These are phyloP conservation scores for Nothophytophthora sp. DNA, from an alignment of 352 stramenopile genomes.

Conservation along the genomic window DNA sequence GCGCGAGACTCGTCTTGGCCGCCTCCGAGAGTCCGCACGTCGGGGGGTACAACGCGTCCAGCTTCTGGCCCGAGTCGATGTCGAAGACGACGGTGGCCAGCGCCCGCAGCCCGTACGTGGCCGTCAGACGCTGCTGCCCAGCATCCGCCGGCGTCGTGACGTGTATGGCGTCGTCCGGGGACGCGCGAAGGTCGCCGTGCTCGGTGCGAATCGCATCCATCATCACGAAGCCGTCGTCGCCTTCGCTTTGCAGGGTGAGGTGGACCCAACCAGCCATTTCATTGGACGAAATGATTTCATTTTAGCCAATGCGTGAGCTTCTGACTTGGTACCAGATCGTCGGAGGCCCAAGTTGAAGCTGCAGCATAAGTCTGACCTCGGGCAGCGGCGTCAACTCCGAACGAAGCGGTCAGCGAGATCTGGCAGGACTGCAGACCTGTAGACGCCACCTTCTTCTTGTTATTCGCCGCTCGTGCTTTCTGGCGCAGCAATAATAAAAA, in stretches of 20 bases:
- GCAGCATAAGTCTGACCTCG: no score
- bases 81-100: conserved; percentile 84
- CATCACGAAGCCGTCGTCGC: neutral
- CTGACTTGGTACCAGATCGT: no score
- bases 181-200: no score
- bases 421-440: no score
- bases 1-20: conserved; percentile 67
- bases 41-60: conserved; percentile 64
- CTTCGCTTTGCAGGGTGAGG: neutral
- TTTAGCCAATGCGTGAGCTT: no score
- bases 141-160: neutral
- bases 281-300: neutral
- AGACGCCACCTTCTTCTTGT: no score
- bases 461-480: no score
- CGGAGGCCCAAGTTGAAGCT: no score
- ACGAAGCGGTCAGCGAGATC: no score
- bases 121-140: conserved; percentile 1
- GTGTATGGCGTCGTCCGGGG: no score
- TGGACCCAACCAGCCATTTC: neutral
- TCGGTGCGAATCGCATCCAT: conserved; percentile 1
- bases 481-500: no score
- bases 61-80: conserved; percentile 72
- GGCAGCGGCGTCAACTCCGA: no score
- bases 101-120: conserved; percentile 50
- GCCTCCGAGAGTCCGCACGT: conserved; percentile 44